Evolutionary conservation across 306 rosid species (phyloP).

Genomic region (Begonia peltatifolia): DNA sequence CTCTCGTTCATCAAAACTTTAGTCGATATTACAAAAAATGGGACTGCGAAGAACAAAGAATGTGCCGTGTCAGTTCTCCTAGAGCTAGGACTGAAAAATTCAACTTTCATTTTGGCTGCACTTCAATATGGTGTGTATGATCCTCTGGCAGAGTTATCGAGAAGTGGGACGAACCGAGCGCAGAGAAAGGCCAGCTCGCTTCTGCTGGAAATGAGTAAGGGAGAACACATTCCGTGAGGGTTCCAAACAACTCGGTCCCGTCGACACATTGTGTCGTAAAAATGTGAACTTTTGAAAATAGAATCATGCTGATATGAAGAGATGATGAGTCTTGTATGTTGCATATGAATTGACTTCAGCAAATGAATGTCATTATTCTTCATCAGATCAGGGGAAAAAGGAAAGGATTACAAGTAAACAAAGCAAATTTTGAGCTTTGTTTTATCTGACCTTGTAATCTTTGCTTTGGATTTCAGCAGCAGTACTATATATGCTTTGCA

Average conservation of each 20-base stretch:
- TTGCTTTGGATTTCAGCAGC: too few species aligned
- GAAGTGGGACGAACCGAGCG: constrained; percentile 66
- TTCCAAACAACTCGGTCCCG: neutral
- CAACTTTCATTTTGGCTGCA: constrained; percentile 52
- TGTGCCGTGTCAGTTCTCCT: constrained; percentile 71
- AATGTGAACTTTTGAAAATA: too few species aligned
- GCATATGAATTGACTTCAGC: too few species aligned
- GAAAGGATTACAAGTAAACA: too few species aligned
- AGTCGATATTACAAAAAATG: constrained; percentile 37
- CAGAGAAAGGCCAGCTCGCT: constrained; percentile 69
- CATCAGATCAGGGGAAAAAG: too few species aligned
- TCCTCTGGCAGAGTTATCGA: constrained; percentile 40
- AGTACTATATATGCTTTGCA: too few species aligned
- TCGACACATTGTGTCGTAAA: too few species aligned
- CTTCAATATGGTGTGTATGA: constrained; percentile 72
- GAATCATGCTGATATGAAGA: too few species aligned
- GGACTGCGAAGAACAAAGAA: constrained; percentile 78
- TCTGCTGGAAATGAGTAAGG: constrained; percentile 51
- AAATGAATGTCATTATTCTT: too few species aligned
- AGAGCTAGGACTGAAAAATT: constrained; percentile 48
- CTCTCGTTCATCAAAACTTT: constrained; percentile 57
- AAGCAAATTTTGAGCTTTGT: too few species aligned
- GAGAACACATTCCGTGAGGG: constrained; percentile 46
- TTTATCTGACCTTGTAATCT: too few species aligned
- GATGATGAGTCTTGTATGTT: too few species aligned